Evolutionary conservation across 208 protist species (phyloP), one percentile per base, ranked within the genome.

Genomic region (Herpetomonas samuelpessoai): DNA sequence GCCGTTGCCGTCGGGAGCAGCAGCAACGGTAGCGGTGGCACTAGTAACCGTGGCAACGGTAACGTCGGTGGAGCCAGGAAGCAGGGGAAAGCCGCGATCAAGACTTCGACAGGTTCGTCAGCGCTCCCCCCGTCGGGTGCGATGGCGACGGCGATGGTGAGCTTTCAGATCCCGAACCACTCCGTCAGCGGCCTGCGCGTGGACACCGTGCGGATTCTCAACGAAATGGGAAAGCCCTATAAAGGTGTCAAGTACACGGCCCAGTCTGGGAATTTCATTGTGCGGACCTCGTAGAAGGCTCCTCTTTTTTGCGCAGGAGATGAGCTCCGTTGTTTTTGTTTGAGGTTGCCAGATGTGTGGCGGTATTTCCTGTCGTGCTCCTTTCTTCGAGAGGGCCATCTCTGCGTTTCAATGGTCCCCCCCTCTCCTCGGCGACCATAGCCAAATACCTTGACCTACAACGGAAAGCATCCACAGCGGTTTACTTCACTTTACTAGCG

Each of bases 221-320:
- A 93, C 30, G 83, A 92, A 45, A 74, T 71, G 14, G 83, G 74
- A 19, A 83, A 84, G 55, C 71, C 88, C 10, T 97, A 94, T 75
- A 97, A 94, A 57, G 91, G 91, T 31, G 81, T 96, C 38, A 93
- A 94, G 67, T 92, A 93, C 51, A 49, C 87, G 4, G 88, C 88
- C 9, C 50, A 62, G 55, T 62, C 88, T n/a, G 88, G 91, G n/a
- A 76, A 74, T 25, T 96, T 86, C 78, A 70, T 88, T 10, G 78
- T 95, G 27, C 83, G 86, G 6, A 81, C 31, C 18, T 19, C 45
- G 2, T 48, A 50, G 41, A 7, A 22, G 18, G 44, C 44, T 19
- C 4, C 6, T 49, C 3, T 7, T 7, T 49, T 4, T 19, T 7
- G 18, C 19, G 18, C 24, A 52, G 27, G 38, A 7, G 18, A 27